These are phyloP conservation scores for Fusarium haematococcum DNA, from an alignment of 2,329 filamentous ascomycete species.

Conservation along the genomic window DNA sequence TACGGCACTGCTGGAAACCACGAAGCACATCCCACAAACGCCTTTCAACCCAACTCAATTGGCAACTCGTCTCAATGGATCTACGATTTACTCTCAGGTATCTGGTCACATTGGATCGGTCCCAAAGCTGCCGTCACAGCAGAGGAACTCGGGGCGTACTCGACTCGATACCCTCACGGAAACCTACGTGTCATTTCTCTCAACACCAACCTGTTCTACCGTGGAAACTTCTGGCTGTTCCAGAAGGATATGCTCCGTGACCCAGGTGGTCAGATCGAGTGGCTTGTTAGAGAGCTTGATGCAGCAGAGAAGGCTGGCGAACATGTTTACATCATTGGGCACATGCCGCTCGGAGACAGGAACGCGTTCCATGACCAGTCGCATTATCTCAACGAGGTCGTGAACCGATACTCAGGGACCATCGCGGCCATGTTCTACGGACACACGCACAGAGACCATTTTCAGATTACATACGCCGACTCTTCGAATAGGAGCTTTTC, in stretches of 20 bases:
- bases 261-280: slow-evolving; percentile 63
- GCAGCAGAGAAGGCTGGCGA: slow-evolving; percentile 63
- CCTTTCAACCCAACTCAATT: slow-evolving; percentile 58
- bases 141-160: slow-evolving; percentile 61
- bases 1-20: slow-evolving; percentile 70
- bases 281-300: slow-evolving; percentile 66
- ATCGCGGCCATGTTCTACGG: slow-evolving; percentile 68
- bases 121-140: slow-evolving; percentile 45
- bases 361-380: slow-evolving; percentile 66
- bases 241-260: slow-evolving; percentile 62
- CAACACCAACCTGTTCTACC: slow-evolving; percentile 71
- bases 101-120: slow-evolving; percentile 63
- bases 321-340: slow-evolving; percentile 68
- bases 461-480: slow-evolving; percentile 65
- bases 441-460: slow-evolving; percentile 69
- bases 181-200: slow-evolving; percentile 69
- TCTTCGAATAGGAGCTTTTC: slow-evolving; percentile 55
- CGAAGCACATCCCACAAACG: slow-evolving; percentile 65
- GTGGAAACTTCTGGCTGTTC: slow-evolving; percentile 68
- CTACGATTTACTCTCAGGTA: slow-evolving; percentile 59
- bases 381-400: slow-evolving; percentile 64
- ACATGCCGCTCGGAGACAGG: slow-evolving; percentile 64
- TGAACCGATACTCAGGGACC: slow-evolving; percentile 64
- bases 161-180: slow-evolving; percentile 56
- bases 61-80: slow-evolving; percentile 62